Percentiles rank a stretch among this genome's conserved stretches.
Evolutionary conservation across 2,329 filamentous ascomycete genomes (phyloP).

Genomic region (Erysiphe neolycopersici): DNA sequence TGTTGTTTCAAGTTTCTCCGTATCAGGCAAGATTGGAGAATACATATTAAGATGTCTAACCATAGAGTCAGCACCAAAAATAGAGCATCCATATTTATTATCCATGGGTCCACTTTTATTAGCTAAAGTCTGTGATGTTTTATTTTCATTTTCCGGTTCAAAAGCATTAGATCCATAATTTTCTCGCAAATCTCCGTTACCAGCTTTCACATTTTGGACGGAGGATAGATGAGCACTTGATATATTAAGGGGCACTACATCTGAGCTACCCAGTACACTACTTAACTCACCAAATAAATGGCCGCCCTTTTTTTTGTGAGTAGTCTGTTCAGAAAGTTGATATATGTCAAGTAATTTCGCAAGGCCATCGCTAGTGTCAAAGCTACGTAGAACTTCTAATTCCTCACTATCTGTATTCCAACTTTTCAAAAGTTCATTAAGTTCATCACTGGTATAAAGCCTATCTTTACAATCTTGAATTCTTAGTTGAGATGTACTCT

Average conservation of each 20-base stretch:
- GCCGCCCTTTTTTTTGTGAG: slow-evolving; percentile 3
- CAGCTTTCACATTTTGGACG: neutral
- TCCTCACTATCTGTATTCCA: slow-evolving; percentile 7
- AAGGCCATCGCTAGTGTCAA: slow-evolving; percentile 6
- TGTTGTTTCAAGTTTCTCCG: slow-evolving; percentile 1
- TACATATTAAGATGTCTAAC: slow-evolving; percentile 13
- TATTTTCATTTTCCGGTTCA: neutral
- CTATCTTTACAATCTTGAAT: slow-evolving; percentile 4
- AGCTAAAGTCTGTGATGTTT: neutral
- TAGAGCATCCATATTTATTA: slow-evolving; percentile 6
- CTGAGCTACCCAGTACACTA: slow-evolving; percentile 11
- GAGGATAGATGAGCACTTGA: neutral
- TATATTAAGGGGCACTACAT: slow-evolving; percentile 6
- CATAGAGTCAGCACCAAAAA: slow-evolving; percentile 13
- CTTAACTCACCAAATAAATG: slow-evolving; percentile 13
- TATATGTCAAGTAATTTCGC: slow-evolving; percentile 5
- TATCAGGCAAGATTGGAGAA: slow-evolving; percentile 7
- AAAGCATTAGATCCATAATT: neutral
- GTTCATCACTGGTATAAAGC: slow-evolving; percentile 1
- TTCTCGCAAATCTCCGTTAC: neutral
- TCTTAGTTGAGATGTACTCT: slow-evolving; percentile 12
- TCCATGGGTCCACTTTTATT: slow-evolving; percentile 1
- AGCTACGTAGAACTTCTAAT: slow-evolving; percentile 10
- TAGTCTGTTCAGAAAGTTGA: slow-evolving; percentile 2
- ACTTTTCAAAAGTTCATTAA: slow-evolving; percentile 2